Evolutionary conservation across 768 basidiomycete genomes (phyloP), one percentile per base, ranked within the genome.

Genomic region (Calocera cornea): DNA sequence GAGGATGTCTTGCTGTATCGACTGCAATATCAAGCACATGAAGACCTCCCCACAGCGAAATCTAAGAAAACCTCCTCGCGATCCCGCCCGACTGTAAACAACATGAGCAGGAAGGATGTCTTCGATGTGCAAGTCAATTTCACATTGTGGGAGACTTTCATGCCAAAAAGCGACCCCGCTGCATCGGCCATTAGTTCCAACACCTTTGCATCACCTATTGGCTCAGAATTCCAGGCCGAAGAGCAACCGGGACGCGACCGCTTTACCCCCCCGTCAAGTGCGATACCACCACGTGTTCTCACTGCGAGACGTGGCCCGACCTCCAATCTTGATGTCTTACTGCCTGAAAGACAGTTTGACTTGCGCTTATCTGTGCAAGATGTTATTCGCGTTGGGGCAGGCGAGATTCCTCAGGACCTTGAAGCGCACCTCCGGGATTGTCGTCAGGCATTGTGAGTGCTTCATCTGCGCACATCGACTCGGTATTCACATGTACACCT

Each of bases 291-390:
- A 74, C 71, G 40, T 74, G 70, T 8, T 33, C 85, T 36, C 80
- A 85, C 36, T 38, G 36, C 44, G 24, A 40, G 29, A 33, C n/a
- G 24, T 64, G 29, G 22, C 17, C 17, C 2, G 19, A 5, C 33
- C 34, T 67, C 54, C 36, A 41, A 27, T 34, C 67, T 66, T 71
- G 60, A 49, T 64, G 41, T 31, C 16, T 17, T 33, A 34, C 64
- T 65, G 31, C 54, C 49, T 10, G 27, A 47, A 68, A 87, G 86
- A 27, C 80, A 83, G 14, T 79, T 86, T 78, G 87, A 88, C 72
- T 71, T 87, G 36, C 84, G 80, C 34, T 76, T 88, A 65, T 77
- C 80, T 33, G 72, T 79, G 27, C 77, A 78, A 34, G 76, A 79
- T 64, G 74, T 73, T 49, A 70, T 68, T n/a, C 29, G 68, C 3